Conservation (phyloP, 768 basidiomycete species). For the Lepiota venenata region DNA sequence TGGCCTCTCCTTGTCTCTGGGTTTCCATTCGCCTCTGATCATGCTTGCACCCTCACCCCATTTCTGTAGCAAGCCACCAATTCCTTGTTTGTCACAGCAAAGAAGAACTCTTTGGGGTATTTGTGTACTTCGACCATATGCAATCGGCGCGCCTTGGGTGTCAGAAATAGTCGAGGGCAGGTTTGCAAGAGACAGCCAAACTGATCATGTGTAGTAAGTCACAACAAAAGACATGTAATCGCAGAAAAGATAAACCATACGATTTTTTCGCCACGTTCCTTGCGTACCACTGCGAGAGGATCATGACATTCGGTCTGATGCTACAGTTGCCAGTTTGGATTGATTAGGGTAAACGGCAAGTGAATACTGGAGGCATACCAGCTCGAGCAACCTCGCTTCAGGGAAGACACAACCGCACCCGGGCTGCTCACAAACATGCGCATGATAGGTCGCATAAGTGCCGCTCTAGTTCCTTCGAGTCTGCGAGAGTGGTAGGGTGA, state of each 20-base stretch:
- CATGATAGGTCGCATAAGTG: constrained; percentile 85
- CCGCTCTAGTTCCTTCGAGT: constrained; percentile 68
- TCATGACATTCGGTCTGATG: constrained; percentile 90
- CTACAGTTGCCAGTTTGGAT: constrained; percentile 29
- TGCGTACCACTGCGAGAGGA: constrained; percentile 71
- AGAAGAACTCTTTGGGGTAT: constrained; percentile 89
- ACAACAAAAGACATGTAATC: constrained; percentile 8
- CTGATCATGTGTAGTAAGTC: constrained; percentile 26
- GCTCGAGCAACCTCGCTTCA: constrained; percentile 69
- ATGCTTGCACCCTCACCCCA: constrained; percentile 87
- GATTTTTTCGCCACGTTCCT: constrained; percentile 83
- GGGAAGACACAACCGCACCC: constrained; percentile 84
- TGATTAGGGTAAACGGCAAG: constrained; percentile 1
- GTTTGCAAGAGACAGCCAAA: constrained; percentile 74
- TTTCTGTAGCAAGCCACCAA: constrained; percentile 71
- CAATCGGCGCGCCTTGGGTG: constrained; percentile 72
- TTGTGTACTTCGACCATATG: constrained; percentile 82
- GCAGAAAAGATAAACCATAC: constrained; percentile 38
- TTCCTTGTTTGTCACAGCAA: constrained; percentile 87
- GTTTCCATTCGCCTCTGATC: constrained; percentile 70
- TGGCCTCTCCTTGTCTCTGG: constrained; percentile 22
- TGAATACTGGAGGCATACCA: constrained; percentile 51
- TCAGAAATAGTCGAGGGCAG: constrained; percentile 59
- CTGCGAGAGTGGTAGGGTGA: constrained; percentile 58
- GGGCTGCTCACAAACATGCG: constrained; percentile 71